These are phyloP conservation scores for Keqinozyma sinolaborantium DNA, from an alignment of 1,139 yeast species.

Conservation along the genomic window DNA sequence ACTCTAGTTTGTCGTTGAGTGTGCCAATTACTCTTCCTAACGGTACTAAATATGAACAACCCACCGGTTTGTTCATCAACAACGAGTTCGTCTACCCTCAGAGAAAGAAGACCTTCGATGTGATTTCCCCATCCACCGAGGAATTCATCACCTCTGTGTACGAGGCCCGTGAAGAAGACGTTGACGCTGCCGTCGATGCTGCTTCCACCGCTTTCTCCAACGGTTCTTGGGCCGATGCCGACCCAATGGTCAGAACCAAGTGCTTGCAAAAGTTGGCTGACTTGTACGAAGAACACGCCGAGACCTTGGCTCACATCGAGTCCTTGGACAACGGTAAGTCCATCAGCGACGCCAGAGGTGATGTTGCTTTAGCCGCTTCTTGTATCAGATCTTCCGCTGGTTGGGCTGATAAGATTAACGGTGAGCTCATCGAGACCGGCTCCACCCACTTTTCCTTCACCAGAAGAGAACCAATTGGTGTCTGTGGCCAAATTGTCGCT, in stretches of 20 bases:
- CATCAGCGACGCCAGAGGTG: constrained; percentile 48
- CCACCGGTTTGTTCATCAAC: constrained; percentile 75
- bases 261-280: constrained; percentile 60
- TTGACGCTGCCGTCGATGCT: constrained; percentile 76
- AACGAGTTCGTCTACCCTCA: constrained; percentile 28
- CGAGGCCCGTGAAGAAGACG: constrained; percentile 65
- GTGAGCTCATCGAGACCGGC: constrained; percentile 64
- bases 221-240: constrained; percentile 26
- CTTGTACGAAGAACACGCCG: constrained; percentile 56
- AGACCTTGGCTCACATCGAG: constrained; percentile 63
- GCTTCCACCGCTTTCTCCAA: constrained; percentile 66
- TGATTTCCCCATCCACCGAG: constrained; percentile 66
- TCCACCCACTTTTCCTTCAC: constrained; percentile 57
- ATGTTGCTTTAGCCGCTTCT: constrained; percentile 58
- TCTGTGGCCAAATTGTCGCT: constrained; percentile 79
- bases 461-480: constrained; percentile 68
- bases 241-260: constrained; percentile 49
- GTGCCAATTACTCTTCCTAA: constrained; percentile 58
- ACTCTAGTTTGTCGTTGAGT: constrained; percentile 34
- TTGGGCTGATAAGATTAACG: constrained; percentile 77
- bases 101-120: constrained; percentile 55
- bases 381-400: constrained; percentile 77
- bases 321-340: constrained; percentile 82
- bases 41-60: constrained; percentile 55
- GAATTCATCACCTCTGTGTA: constrained; percentile 62